Conservation (phyloP, 225 moss, liverwort and hornwort species). For the Climacium dendroides region DNA sequence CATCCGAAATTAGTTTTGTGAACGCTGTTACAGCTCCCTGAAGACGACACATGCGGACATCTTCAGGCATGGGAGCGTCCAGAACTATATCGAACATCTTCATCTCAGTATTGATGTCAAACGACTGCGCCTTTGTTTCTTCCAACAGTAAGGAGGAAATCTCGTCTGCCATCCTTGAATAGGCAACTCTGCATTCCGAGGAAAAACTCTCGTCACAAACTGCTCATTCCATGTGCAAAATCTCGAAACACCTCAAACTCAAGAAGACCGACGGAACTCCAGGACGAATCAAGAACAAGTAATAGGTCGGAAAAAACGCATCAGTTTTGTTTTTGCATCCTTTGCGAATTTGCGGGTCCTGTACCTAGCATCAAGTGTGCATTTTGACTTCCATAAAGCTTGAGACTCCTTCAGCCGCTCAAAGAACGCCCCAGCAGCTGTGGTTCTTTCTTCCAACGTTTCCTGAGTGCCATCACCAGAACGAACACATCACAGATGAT, state of each 20-base stretch:
- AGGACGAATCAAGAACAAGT: neutral
- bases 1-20: constrained; percentile 54
- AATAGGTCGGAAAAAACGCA: neutral
- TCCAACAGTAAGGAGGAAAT: constrained; percentile 52
- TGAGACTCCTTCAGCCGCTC: constrained; percentile 68
- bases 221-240: neutral
- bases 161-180: constrained; percentile 78
- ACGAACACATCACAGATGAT: neutral
- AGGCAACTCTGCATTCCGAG: constrained; percentile 47
- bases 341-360: neutral
- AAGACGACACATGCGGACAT: constrained; percentile 55
- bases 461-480: constrained; percentile 23
- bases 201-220: neutral
- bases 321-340: neutral
- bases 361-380: constrained; percentile 18
- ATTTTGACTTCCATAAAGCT: constrained; percentile 48
- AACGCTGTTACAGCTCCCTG: constrained; percentile 81
- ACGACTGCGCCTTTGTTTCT: constrained; percentile 36
- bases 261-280: neutral
- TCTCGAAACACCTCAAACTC: neutral
- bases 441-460: constrained; percentile 35
- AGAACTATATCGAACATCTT: constrained; percentile 62
- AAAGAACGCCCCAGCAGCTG: constrained; percentile 54
- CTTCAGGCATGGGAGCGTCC: constrained; percentile 80
- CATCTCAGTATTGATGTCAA: constrained; percentile 42